Conservation (phyloP, 2,329 filamentous ascomycete species). For the Paracorniculantispora psalliotae region DNA sequence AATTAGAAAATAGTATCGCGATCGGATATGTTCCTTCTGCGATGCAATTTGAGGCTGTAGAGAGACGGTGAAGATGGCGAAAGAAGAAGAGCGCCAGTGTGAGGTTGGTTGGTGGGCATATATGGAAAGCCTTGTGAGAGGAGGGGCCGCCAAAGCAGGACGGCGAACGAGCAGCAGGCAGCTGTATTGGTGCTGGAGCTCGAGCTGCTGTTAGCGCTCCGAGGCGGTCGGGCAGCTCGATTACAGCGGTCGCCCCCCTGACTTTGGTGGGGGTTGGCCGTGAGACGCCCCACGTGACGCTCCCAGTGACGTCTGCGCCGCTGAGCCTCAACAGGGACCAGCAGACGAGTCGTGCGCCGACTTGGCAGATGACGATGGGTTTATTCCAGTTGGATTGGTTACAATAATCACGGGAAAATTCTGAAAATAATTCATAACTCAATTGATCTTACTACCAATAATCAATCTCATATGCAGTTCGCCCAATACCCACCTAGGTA, state of each 20-base stretch:
- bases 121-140: background rate
- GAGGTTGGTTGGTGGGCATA: slow-evolving; percentile 11
- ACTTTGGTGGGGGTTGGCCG: slow-evolving; percentile 28
- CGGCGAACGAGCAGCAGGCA: background rate
- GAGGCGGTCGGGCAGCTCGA: slow-evolving; percentile 22
- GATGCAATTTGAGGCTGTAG: background rate
- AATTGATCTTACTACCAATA: too few species aligned
- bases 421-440: too few species aligned
- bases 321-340: slow-evolving; percentile 5
- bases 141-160: background rate
- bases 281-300: slow-evolving; percentile 30
- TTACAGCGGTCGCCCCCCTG: slow-evolving; percentile 23
- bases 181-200: background rate
- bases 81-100: background rate
- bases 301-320: slow-evolving; percentile 9
- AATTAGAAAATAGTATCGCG: background rate
- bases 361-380: background rate
- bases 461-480: background rate
- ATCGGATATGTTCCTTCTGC: background rate
- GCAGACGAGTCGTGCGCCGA: background rate
- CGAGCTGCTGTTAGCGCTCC: slow-evolving; percentile 17
- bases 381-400: background rate
- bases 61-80: background rate
- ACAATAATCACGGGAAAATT: too few species aligned
- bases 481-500: background rate